Conservation (phyloP, 176 grass and related monocot species). For the Tuctoria greenei region DNA sequence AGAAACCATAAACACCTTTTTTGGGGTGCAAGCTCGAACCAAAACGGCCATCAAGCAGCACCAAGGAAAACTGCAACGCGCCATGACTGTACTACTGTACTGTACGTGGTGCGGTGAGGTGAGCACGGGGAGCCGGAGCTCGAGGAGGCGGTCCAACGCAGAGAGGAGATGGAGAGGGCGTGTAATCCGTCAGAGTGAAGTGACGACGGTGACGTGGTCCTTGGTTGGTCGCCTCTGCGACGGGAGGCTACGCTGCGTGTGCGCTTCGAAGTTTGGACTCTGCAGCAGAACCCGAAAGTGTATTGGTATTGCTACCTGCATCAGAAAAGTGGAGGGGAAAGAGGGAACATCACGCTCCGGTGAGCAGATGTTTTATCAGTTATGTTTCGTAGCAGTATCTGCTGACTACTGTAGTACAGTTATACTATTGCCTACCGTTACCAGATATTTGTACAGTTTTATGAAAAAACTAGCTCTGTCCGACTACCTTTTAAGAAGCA, state of each 20-base stretch:
- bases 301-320: not conserved
- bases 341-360: not conserved
- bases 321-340: constrained; percentile 4
- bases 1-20: not conserved
- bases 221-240: constrained; percentile 13
- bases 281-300: constrained; percentile 17
- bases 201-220: constrained; percentile 11
- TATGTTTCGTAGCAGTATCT: not conserved
- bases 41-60: not conserved
- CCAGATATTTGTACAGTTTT: too few relatives aligned
- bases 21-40: not conserved
- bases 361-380: not conserved
- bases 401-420: not conserved
- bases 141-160: not conserved
- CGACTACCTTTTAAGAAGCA: too few relatives aligned
- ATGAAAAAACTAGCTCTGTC: too few relatives aligned
- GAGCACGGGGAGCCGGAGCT: not conserved
- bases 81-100: not conserved
- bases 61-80: not conserved
- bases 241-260: not conserved
- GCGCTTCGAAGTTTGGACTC: constrained; percentile 42
- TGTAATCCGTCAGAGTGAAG: not conserved
- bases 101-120: constrained; percentile 8
- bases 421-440: too few relatives aligned
- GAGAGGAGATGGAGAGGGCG: not conserved